Conservation (phyloP, 768 basidiomycete species). For the Psilocybe cyanescens region DNA sequence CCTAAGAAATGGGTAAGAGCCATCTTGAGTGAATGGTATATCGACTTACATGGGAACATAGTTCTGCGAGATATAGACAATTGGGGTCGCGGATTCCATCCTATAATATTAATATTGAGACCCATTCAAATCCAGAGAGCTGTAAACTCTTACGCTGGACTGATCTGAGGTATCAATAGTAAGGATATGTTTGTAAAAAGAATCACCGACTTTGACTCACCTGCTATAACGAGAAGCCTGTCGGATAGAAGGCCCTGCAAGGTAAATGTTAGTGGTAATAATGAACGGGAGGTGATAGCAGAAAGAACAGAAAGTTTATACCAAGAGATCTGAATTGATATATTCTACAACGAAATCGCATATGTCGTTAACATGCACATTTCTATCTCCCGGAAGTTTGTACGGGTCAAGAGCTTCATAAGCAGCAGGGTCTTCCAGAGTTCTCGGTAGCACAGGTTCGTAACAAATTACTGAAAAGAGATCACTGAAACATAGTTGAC, state of each 20-base stretch:
- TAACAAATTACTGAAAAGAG: slow-evolving; percentile 64
- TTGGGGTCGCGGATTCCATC: slow-evolving; percentile 60
- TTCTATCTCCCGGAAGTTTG: slow-evolving; percentile 39
- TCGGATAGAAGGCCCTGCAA: slow-evolving; percentile 69
- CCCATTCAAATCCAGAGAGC: not conserved
- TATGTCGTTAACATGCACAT: slow-evolving; percentile 68
- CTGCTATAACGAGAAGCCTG: slow-evolving; percentile 71
- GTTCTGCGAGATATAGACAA: slow-evolving; percentile 61
- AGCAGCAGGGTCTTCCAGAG: slow-evolving; percentile 50
- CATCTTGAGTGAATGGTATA: not conserved
- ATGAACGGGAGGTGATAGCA: not conserved
- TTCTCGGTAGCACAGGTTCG: slow-evolving; percentile 55
- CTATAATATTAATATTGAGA: slow-evolving; percentile 33
- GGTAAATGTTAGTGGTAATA: slow-evolving; percentile 3
- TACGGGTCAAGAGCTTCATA: slow-evolving; percentile 46
- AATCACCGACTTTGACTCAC: slow-evolving; percentile 35
- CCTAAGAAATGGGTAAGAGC: slow-evolving; percentile 36
- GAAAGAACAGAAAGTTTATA: slow-evolving; percentile 31
- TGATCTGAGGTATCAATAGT: slow-evolving; percentile 51
- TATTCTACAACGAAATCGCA: slow-evolving; percentile 85
- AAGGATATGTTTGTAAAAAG: too few relatives aligned
- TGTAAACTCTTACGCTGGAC: slow-evolving; percentile 52
- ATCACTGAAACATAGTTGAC: slow-evolving; percentile 47
- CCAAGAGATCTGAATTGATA: slow-evolving; percentile 81
- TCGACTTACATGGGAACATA: slow-evolving; percentile 56